A percentile compares a stretch with the other conserved stretches of the same genome.
Evolutionary conservation across 345 rosid genomes (phyloP).

Genomic region (Eucalyptus caleyi): DNA sequence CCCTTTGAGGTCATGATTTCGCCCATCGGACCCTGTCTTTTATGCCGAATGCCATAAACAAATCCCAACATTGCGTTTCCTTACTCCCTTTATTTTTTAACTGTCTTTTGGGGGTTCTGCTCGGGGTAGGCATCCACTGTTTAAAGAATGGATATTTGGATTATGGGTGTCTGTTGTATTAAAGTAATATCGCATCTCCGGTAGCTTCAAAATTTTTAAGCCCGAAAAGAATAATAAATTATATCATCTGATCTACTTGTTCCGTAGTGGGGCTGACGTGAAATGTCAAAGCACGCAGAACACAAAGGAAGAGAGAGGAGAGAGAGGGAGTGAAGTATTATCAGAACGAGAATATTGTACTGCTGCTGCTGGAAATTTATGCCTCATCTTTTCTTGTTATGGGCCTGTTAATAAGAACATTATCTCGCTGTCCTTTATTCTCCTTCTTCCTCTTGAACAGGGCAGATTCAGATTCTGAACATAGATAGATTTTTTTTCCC

Average conservation of each 20-base stretch:
- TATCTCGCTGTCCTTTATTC: background rate
- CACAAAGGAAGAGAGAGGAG: background rate
- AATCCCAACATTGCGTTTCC: background rate
- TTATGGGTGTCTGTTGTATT: background rate
- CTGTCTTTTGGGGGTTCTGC: background rate
- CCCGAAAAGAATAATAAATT: background rate
- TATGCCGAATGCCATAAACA: slow-evolving; percentile 12
- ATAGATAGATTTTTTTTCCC: background rate
- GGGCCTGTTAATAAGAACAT: background rate
- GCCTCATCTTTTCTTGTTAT: background rate
- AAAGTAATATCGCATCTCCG: background rate
- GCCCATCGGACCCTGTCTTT: slow-evolving; percentile 21
- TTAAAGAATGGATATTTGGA: background rate
- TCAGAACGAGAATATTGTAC: background rate
- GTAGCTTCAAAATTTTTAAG: background rate
- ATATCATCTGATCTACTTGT: background rate
- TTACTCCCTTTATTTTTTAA: background rate
- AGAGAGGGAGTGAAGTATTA: background rate
- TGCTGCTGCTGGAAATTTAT: background rate
- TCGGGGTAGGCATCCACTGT: background rate
- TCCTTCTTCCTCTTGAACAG: background rate
- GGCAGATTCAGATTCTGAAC: background rate
- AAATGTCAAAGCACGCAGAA: background rate
- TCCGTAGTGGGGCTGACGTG: background rate
- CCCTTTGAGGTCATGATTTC: slow-evolving; percentile 29